Evolutionary conservation across 805 yeast species (phyloP).

Genomic region (Pichia heedii): DNA sequence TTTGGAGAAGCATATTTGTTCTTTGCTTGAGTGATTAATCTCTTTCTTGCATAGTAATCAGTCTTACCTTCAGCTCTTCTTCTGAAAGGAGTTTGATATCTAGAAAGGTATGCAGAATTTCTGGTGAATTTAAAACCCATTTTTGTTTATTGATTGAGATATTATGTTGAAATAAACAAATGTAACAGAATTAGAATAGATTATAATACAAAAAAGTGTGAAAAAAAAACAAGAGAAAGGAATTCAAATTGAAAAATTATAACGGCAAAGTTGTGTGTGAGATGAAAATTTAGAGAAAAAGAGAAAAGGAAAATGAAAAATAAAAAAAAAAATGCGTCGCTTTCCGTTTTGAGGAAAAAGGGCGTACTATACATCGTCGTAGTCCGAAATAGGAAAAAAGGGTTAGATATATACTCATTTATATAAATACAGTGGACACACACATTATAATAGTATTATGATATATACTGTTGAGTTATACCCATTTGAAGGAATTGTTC

Average conservation of each 20-base stretch:
- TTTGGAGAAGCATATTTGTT: constrained; percentile 99
- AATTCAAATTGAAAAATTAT: too few species aligned
- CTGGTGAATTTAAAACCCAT: constrained; percentile 75
- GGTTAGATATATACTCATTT: background rate
- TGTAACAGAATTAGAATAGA: background rate
- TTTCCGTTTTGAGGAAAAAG: background rate
- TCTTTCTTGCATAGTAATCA: constrained; percentile 99
- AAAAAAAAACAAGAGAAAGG: too few species aligned
- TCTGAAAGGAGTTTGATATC: constrained; percentile 99
- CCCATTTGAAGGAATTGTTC: constrained; percentile 25
- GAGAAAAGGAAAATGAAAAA: background rate
- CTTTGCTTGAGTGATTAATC: constrained; percentile 99
- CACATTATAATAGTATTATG: too few species aligned
- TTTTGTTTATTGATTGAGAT: constrained; percentile 14
- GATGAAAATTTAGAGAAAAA: background rate
- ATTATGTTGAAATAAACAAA: background rate
- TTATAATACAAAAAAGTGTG: background rate
- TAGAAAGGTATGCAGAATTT: constrained; percentile 93
- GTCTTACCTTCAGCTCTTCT: constrained; percentile 99
- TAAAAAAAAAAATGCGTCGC: background rate
- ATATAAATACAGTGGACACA: too few species aligned
- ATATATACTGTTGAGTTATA: constrained; percentile 17
- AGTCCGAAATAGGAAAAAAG: background rate
- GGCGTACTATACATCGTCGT: background rate
- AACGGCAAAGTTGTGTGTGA: too few species aligned